These are phyloP conservation scores for Leishmania turanica DNA, from an alignment of 208 protist species.

Conservation along the genomic window DNA sequence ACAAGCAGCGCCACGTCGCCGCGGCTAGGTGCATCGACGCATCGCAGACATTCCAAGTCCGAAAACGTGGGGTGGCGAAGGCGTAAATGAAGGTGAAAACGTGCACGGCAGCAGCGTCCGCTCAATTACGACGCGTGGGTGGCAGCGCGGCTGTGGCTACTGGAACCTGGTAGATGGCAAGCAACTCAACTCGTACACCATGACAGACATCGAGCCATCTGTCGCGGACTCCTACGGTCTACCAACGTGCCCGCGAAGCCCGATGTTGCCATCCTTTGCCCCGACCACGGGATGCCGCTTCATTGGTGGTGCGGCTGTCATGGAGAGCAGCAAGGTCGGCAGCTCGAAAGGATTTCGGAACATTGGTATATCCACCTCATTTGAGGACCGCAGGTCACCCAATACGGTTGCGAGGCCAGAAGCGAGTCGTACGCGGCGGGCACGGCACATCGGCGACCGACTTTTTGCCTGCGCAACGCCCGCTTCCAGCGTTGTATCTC, in stretches of 20 bases:
- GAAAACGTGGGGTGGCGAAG: not conserved
- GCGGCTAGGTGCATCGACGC: not conserved
- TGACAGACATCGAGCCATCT: not conserved
- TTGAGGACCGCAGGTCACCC: not conserved
- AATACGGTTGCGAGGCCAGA: not conserved
- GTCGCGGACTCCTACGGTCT: not conserved
- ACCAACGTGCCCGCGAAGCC: not conserved
- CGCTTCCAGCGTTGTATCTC: not conserved
- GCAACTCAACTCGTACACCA: not conserved
- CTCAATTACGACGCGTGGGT: not conserved
- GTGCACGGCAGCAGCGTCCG: not conserved
- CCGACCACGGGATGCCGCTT: conserved; percentile 4
- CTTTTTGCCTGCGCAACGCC: not conserved
- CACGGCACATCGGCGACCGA: not conserved
- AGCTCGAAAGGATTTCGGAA: not conserved
- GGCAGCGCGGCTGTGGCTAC: not conserved
- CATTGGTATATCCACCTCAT: not conserved
- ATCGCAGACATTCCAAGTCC: not conserved
- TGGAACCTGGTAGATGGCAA: not conserved
- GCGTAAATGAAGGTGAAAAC: not conserved
- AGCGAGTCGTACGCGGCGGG: not conserved
- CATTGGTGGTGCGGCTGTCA: not conserved
- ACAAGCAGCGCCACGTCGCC: not conserved
- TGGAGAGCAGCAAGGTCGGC: not conserved
- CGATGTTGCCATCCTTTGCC: not conserved